Evolutionary conservation across 805 yeast species (phyloP).

Genomic region (Wickerhamomyces ciferrii): DNA sequence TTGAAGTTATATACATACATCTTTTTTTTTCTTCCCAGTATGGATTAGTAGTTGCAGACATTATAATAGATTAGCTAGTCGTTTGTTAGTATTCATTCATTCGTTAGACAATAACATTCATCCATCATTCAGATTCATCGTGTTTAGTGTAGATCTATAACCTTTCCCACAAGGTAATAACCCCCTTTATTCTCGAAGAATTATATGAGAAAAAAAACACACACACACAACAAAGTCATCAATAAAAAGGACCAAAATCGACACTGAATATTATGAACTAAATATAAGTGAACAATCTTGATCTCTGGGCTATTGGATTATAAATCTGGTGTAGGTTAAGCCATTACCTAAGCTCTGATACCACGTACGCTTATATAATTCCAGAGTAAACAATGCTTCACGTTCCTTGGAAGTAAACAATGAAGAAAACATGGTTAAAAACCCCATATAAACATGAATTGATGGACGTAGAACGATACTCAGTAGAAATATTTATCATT

Average conservation of each 20-base stretch:
- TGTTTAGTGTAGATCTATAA: too few species aligned
- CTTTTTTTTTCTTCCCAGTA: constrained; percentile 15
- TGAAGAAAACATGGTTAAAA: background rate
- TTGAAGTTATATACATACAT: constrained; percentile 7
- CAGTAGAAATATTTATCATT: too few species aligned
- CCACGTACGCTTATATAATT: background rate
- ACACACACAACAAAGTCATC: too few species aligned
- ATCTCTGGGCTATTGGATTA: background rate
- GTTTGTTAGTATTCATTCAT: too few species aligned
- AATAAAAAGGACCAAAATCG: too few species aligned
- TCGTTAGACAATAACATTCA: too few species aligned
- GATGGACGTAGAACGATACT: background rate
- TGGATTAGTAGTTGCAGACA: constrained; percentile 2
- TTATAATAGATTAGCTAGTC: background rate
- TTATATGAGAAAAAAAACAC: too few species aligned
- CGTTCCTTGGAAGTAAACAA: background rate
- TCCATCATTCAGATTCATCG: too few species aligned
- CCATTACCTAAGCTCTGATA: background rate
- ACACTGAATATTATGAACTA: too few species aligned
- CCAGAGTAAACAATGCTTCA: background rate
- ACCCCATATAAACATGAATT: background rate
- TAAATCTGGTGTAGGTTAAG: background rate
- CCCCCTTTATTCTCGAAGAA: too few species aligned
- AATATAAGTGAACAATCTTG: too few species aligned
- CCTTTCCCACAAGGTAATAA: too few species aligned